Conservation (phyloP, 306 rosid genomes). For the Geum urbanum region DNA sequence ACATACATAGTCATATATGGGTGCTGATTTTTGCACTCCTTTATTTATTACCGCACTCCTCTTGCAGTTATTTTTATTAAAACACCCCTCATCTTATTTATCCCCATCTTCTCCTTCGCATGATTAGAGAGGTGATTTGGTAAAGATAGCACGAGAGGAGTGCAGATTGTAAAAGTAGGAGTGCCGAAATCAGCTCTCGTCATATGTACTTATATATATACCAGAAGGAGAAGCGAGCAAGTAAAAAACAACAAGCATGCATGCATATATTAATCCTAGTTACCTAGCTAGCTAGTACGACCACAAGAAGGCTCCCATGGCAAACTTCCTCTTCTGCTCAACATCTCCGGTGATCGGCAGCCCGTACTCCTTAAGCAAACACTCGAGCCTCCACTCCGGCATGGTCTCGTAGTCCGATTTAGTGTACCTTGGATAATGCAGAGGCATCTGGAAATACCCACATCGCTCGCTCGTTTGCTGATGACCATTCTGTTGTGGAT, state of each 20-base stretch:
- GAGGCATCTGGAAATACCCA: slow-evolving; percentile 54
- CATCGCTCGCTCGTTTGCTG: slow-evolving; percentile 12
- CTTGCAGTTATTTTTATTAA: no score
- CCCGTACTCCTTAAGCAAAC: slow-evolving; percentile 59
- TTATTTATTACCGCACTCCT: no score
- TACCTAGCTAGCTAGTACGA: slow-evolving; percentile 8
- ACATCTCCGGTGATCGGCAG: slow-evolving; percentile 46
- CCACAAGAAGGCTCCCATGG: slow-evolving; percentile 68
- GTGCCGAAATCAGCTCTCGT: no score
- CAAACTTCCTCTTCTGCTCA: slow-evolving; percentile 48
- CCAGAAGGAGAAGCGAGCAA: not conserved
- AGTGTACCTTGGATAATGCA: slow-evolving; percentile 64
- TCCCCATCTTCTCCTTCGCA: no score
- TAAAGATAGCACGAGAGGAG: no score
- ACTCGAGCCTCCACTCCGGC: slow-evolving; percentile 71
- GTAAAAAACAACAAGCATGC: not conserved
- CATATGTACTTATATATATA: not conserved
- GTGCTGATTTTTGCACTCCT: no score
- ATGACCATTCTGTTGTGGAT: slow-evolving; percentile 9
- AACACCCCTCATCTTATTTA: no score
- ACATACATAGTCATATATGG: not conserved
- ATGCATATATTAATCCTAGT: no score
- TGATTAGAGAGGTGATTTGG: no score
- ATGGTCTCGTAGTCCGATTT: slow-evolving; percentile 53
- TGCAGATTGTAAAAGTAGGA: no score